Base-by-base conservation (phyloP, 2,329 filamentous ascomycete genomes). In the Paecilomyces niveus region DNA sequence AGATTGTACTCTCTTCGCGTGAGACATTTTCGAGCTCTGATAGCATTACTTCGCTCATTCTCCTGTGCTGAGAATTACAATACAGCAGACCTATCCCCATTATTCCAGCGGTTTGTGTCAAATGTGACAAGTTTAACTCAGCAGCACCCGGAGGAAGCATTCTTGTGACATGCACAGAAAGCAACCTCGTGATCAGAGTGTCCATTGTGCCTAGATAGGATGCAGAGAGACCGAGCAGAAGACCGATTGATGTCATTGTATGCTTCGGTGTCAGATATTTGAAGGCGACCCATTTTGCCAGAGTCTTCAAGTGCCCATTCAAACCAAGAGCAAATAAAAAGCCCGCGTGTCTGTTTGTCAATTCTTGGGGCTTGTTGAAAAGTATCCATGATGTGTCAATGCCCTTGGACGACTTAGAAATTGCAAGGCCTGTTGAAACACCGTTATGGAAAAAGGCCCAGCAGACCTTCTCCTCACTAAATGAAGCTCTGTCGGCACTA, bases 401-500 rank as follows among this genome's bases (percentile, higher is more conserved):
- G 3, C 93, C 93, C 68, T 91, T 91, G 3, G 92, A 93, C 58
- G 90, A 84, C 11, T 87, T 88, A 5, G 94, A 96, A 55, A 99
- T 96, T 58, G 92, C 90, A 26, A 99, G 78, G 2, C 94, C 94
- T 24, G 90, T 90, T n/a, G 93, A 89, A 31, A 95, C 93, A 6
- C 94, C 94, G 59, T 95, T 91, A 71, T 99, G 94, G 75, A 99
- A 99, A 75, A 97, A 99, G 0, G 93, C 92, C 94, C 94, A 99
- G 69, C 91, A 93, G 49, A 96, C 91, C 73, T 96, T 97, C 67
- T 99, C 94, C 75, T 99, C 94, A 0, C 90, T 93, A 68, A 96
- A 96, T 2, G 88, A 80, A 5, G 83, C 81, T 67, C 93, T 91
- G 69, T 99, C 94, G 6, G 94, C 92, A n/a, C 90, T 92, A 31